Conservation (phyloP, 129 eudicot genomes). For the Daucus carota region DH1_v3.0 NC_030382.2:2368001-2368500, state of each 20-base stretch:
- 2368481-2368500: too few relatives aligned
- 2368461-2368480: too few relatives aligned
- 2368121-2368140: slow-evolving; percentile 67
- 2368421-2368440: too few relatives aligned
- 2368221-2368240: slow-evolving; percentile 57
- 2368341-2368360: background rate
- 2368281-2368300: slow-evolving; percentile 78
- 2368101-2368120: slow-evolving; percentile 74
- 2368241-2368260: slow-evolving; percentile 78
- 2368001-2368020: too few relatives aligned
- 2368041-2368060: background rate
- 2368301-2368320: background rate
- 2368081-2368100: slow-evolving; percentile 70
- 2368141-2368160: slow-evolving; percentile 57
- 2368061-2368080: slow-evolving; percentile 59
- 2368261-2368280: slow-evolving; percentile 94
- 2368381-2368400: slow-evolving; percentile 89
- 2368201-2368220: slow-evolving; percentile 48
- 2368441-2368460: too few relatives aligned
- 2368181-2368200: slow-evolving; percentile 17
- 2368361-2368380: slow-evolving; percentile 28
- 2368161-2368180: slow-evolving; percentile 31
- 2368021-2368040: too few relatives aligned
- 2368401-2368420: too few relatives aligned
- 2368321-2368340: background rate